Evolutionary conservation across 164 flowering plant species (phyloP).

Genomic region (Platanus orientalis): DNA sequence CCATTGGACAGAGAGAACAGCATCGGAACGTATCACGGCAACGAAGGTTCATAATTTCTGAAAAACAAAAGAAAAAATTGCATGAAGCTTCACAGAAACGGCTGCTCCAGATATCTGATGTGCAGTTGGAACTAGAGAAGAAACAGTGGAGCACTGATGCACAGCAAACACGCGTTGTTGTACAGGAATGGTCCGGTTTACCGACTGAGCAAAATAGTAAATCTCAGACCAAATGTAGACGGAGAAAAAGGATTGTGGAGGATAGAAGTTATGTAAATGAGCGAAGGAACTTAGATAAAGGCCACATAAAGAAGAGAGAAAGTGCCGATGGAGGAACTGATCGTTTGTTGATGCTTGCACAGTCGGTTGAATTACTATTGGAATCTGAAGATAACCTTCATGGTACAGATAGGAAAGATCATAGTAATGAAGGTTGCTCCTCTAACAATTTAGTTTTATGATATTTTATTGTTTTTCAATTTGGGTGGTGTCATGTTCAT

Average conservation of each 20-base stretch:
- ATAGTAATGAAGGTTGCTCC: conserved; percentile 4
- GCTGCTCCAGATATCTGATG: conserved; percentile 5
- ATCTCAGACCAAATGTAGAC: background rate
- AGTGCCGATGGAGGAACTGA: conserved; percentile 10
- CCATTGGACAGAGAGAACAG: conserved; percentile 1
- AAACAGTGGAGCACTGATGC: conserved; percentile 4
- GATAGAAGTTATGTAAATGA: background rate
- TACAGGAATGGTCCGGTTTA: background rate
- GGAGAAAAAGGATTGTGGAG: background rate
- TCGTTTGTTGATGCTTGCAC: conserved; percentile 13
- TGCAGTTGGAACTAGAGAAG: conserved; percentile 7
- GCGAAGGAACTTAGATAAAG: background rate
- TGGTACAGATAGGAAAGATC: background rate
- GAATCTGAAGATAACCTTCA: conserved; percentile 9
- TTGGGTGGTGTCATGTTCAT: background rate
- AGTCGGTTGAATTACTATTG: conserved; percentile 12
- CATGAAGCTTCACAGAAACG: background rate
- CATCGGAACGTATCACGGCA: conserved; percentile 8
- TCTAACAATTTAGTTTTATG: background rate
- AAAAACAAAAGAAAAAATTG: conserved; percentile 9
- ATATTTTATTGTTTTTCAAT: background rate
- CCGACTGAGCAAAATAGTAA: background rate
- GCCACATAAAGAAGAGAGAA: background rate
- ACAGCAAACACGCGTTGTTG: background rate
- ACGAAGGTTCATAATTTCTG: conserved; percentile 4